A percentile compares a stretch with the other conserved stretches of the same genome.
phyloP scores from a whole-genome alignment of 2,329 filamentous ascomycete species.

The Colletotrichum chrysophilum region DNA sequence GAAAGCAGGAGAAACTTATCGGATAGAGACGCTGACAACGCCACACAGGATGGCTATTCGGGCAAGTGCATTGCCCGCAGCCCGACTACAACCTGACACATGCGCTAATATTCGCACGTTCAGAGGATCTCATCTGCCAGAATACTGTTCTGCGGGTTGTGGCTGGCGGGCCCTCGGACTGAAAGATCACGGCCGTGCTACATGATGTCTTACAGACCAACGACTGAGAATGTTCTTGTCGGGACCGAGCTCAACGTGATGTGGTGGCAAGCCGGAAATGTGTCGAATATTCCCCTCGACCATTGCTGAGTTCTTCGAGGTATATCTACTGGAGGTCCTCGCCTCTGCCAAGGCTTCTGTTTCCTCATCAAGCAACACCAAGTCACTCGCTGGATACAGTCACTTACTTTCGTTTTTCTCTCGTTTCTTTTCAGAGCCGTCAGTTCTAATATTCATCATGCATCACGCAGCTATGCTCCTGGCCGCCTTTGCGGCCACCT shows the following conservation, averaged over 20 bases:
- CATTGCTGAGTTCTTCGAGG: neutral
- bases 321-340: neutral
- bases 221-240: neutral
- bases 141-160: neutral
- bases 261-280: neutral
- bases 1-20: neutral
- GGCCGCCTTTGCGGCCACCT: neutral
- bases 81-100: neutral
- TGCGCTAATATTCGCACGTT: neutral
- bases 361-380: neutral
- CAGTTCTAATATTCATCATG: neutral
- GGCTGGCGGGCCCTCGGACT: neutral
- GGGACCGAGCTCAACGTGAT: neutral
- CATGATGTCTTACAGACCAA: constrained; percentile 2
- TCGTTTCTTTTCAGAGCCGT: neutral
- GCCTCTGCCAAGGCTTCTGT: neutral
- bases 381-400: neutral
- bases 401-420: neutral
- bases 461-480: neutral
- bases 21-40: neutral
- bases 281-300: neutral
- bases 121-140: neutral
- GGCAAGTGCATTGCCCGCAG: neutral
- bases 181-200: constrained; percentile 2
- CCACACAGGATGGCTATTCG: neutral